Evolutionary conservation across 1,284 basidiomycete species (phyloP).

Genomic region (Trametes sp.): DNA sequence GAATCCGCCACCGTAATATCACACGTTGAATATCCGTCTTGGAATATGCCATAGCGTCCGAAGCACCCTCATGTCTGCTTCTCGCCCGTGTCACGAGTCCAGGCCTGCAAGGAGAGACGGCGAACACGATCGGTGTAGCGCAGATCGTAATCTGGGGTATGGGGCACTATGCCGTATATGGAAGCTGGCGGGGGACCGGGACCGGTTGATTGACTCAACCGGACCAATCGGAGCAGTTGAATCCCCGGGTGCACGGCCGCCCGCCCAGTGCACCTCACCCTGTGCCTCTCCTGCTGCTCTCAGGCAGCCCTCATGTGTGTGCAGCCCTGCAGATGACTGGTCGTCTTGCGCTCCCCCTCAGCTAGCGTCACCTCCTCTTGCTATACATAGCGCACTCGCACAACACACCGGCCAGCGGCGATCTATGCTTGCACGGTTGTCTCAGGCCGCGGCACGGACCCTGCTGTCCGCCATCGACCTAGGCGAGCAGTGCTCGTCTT

Average conservation of each 20-base stretch:
- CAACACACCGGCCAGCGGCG: not conserved
- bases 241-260: constrained; percentile 5
- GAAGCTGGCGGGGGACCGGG: constrained; percentile 15
- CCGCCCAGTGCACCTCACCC: not conserved
- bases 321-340: constrained; percentile 28
- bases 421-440: constrained; percentile 27
- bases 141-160: constrained; percentile 32
- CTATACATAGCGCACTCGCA: not conserved
- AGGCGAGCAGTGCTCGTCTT: constrained; percentile 17
- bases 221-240: constrained; percentile 21
- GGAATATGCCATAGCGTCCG: not conserved
- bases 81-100: not conserved
- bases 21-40: constrained; percentile 1
- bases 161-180: constrained; percentile 9
- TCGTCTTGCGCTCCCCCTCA: constrained; percentile 19
- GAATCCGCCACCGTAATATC: constrained; percentile 10
- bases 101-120: not conserved
- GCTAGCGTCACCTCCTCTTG: constrained; percentile 18
- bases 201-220: constrained; percentile 22
- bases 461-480: constrained; percentile 24
- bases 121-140: constrained; percentile 19
- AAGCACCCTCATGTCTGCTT: not conserved
- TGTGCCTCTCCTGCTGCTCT: constrained; percentile 17
- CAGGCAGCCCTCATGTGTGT: constrained; percentile 28
- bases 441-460: constrained; percentile 27